A percentile compares a stretch with the other conserved stretches of the same genome.
Conservation (phyloP, 169 alveolate species). For the Plasmodium malariae region DNA sequence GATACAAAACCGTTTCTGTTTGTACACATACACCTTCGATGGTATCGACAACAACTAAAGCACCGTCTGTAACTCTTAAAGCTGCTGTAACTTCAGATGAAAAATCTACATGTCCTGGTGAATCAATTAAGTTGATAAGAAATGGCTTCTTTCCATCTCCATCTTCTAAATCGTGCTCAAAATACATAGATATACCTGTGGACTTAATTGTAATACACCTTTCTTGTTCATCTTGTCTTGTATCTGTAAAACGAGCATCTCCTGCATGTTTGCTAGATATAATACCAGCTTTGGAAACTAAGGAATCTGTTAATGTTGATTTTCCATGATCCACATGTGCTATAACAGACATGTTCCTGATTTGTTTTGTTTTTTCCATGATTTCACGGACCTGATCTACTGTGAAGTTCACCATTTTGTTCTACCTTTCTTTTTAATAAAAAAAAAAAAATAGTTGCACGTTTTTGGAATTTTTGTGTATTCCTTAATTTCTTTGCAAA, state of each 20-base stretch:
- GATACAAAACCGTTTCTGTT: constrained; percentile 99
- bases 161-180: constrained; percentile 96
- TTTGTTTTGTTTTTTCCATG: constrained; percentile 98
- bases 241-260: constrained; percentile 99
- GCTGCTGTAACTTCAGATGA: constrained; percentile 99
- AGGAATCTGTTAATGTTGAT: constrained; percentile 98
- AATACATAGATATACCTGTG: constrained; percentile 99
- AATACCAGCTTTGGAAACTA: constrained; percentile 99
- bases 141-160: constrained; percentile 92
- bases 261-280: constrained; percentile 99
- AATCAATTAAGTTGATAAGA: constrained; percentile 98
- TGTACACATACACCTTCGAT: constrained; percentile 99
- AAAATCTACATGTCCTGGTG: constrained; percentile 99
- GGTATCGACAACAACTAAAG: constrained; percentile 99
- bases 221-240: constrained; percentile 99
- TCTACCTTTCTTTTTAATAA: constrained; percentile 1
- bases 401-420: constrained; percentile 98
- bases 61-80: constrained; percentile 99
- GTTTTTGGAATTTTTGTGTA: too few species aligned
- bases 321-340: constrained; percentile 99
- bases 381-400: constrained; percentile 98
- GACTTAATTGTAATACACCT: constrained; percentile 99
- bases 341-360: constrained; percentile 99
- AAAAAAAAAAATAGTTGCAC: too few species aligned
- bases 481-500: too few species aligned